Percentiles rank a stretch among this genome's conserved stretches.
These are phyloP conservation scores for Polymyxa betae DNA, from an alignment of 208 protist species.

Conservation along the genomic window DNA sequence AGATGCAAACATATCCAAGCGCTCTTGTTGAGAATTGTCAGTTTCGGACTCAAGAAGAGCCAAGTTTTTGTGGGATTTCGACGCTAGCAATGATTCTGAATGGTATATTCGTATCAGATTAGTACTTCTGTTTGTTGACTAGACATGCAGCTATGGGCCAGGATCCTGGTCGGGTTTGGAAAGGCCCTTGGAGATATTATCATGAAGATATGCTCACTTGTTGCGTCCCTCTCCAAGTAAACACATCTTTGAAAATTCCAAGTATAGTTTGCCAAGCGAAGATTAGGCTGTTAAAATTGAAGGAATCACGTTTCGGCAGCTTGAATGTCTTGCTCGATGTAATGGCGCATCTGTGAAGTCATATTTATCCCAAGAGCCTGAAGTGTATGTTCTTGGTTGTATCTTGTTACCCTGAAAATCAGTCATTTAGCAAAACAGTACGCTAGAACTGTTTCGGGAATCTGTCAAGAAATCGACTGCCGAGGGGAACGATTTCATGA, in stretches of 20 bases:
- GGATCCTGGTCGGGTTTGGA: slow-evolving; percentile 77
- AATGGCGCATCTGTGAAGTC: slow-evolving; percentile 61
- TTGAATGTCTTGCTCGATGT: slow-evolving; percentile 71
- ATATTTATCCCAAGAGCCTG: background rate
- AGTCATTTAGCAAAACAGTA: background rate
- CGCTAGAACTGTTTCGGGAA: slow-evolving; percentile 60
- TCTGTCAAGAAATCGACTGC: slow-evolving; percentile 50
- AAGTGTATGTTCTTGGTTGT: background rate
- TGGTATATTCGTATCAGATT: background rate
- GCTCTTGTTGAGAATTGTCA: background rate
- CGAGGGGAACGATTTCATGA: slow-evolving; percentile 59
- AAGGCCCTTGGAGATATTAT: slow-evolving; percentile 82
- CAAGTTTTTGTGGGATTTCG: slow-evolving; percentile 74
- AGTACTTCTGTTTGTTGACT: background rate
- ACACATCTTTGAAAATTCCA: background rate
- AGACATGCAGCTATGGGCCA: slow-evolving; percentile 65
- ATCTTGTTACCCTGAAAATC: background rate
- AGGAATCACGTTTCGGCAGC: slow-evolving; percentile 73
- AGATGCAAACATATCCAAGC: background rate
- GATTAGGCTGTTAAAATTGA: slow-evolving; percentile 65
- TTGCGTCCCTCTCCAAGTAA: slow-evolving; percentile 70
- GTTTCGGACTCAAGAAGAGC: slow-evolving; percentile 57
- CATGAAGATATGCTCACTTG: slow-evolving; percentile 77
- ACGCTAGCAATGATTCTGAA: slow-evolving; percentile 80
- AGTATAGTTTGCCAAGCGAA: background rate